phyloP scores from a whole-genome alignment of 768 basidiomycete genomes.

The Kwoniella newhampshirensis region DNA sequence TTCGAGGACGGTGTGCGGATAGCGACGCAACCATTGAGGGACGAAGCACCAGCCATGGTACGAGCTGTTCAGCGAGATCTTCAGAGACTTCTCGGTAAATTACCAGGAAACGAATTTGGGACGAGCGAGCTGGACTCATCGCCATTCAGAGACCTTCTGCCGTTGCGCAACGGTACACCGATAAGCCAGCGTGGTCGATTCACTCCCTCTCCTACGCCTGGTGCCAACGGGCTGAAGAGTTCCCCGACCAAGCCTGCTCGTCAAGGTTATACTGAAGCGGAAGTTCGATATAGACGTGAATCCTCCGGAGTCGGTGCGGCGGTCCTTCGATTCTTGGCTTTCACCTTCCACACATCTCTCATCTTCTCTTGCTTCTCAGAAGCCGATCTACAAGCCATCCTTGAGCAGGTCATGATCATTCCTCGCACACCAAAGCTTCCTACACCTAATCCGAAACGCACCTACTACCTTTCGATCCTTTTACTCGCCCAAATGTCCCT shows the following conservation, averaged over 20 bases:
- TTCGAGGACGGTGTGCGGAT: slow-evolving; percentile 16
- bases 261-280: slow-evolving; percentile 48
- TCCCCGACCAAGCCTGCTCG: slow-evolving; percentile 24
- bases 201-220: slow-evolving; percentile 34
- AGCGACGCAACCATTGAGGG: slow-evolving; percentile 31
- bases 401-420: slow-evolving; percentile 42
- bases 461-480: slow-evolving; percentile 46
- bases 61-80: slow-evolving; percentile 47
- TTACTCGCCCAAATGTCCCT: slow-evolving; percentile 40
- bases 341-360: slow-evolving; percentile 29
- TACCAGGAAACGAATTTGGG: slow-evolving; percentile 22
- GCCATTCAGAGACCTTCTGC: slow-evolving; percentile 31
- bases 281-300: slow-evolving; percentile 49
- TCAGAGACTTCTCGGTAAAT: slow-evolving; percentile 34
- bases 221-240: slow-evolving; percentile 6
- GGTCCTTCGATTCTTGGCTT: slow-evolving; percentile 40
- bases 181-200: slow-evolving; percentile 13
- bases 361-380: slow-evolving; percentile 41
- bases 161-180: slow-evolving; percentile 24
- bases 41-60: slow-evolving; percentile 43
- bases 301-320: slow-evolving; percentile 46
- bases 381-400: slow-evolving; percentile 39
- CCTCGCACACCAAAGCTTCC: slow-evolving; percentile 47
- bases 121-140: slow-evolving; percentile 19
- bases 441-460: slow-evolving; percentile 48